A percentile compares a stretch with the other conserved stretches of the same genome.
Evolutionary conservation across 2,329 filamentous ascomycete species (phyloP).

Genomic region (Harringtonia aguacate): DNA sequence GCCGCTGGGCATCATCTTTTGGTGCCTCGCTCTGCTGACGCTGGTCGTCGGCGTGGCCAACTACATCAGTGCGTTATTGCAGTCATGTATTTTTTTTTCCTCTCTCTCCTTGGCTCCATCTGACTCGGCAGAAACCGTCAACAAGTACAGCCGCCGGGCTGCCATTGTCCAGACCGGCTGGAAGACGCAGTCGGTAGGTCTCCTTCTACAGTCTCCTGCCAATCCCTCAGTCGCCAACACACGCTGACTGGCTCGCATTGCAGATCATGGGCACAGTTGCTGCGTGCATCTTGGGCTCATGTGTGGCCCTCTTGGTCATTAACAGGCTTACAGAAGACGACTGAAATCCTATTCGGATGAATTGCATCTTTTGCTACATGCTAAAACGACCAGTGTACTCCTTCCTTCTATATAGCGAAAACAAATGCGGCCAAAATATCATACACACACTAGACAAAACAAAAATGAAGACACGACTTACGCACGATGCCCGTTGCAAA

Average conservation of each 20-base stretch:
- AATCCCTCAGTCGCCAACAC: neutral
- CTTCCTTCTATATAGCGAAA: too few relatives aligned
- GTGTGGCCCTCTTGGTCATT: constrained; percentile 49
- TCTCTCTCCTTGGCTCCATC: neutral
- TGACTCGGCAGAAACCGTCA: constrained; percentile 63
- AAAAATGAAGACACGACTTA: too few relatives aligned
- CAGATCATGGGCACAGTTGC: constrained; percentile 54
- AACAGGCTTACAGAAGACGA: constrained; percentile 23
- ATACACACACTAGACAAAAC: neutral
- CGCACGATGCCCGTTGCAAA: too few relatives aligned
- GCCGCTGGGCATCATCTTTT: constrained; percentile 82
- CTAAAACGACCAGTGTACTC: neutral
- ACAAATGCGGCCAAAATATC: neutral
- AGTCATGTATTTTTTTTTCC: neutral
- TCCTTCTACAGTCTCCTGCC: neutral
- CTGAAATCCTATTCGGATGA: neutral
- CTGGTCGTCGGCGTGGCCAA: constrained; percentile 70
- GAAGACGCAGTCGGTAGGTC: constrained; percentile 75
- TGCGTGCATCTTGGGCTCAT: constrained; percentile 52
- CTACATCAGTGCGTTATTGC: constrained; percentile 56
- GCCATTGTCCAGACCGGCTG: constrained; percentile 89
- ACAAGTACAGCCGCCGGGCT: constrained; percentile 65
- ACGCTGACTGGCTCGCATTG: neutral
- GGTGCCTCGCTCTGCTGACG: constrained; percentile 69
- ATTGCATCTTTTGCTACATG: neutral